Conservation (phyloP, 805 yeast genomes). For the Tetrapisispora iriomotensis region DNA sequence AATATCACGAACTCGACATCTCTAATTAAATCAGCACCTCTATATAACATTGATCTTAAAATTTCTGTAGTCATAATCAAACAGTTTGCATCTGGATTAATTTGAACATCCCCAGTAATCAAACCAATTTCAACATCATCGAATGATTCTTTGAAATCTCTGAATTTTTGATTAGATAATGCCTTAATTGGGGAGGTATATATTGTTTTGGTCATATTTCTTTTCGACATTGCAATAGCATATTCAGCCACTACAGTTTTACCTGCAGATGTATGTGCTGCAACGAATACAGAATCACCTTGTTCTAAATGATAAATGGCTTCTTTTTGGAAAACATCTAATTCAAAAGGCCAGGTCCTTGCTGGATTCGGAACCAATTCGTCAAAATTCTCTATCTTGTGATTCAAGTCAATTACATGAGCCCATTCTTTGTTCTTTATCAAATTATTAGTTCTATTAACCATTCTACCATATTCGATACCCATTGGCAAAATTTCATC, state of each 20-base stretch:
- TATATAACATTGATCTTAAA: constrained; percentile 84
- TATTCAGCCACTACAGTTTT: constrained; percentile 97
- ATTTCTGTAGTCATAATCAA: constrained; percentile 97
- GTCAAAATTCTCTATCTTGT: constrained; percentile 69
- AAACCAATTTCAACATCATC: constrained; percentile 83
- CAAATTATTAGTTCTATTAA: constrained; percentile 12
- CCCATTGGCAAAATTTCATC: constrained; percentile 44
- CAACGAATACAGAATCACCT: constrained; percentile 97
- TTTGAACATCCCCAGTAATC: constrained; percentile 95
- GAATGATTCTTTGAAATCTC: constrained; percentile 76
- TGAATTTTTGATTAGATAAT: constrained; percentile 76
- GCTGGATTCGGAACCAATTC: constrained; percentile 93
- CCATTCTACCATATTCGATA: constrained; percentile 37
- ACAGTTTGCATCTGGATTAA: constrained; percentile 93
- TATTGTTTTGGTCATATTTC: constrained; percentile 94
- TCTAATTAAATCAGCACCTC: constrained; percentile 93
- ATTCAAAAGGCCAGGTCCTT: constrained; percentile 85
- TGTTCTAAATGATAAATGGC: constrained; percentile 94
- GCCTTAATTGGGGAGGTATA: constrained; percentile 96
- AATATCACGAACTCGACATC: constrained; percentile 96
- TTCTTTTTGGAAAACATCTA: constrained; percentile 93
- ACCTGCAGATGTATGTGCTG: constrained; percentile 98
- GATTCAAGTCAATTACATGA: constrained; percentile 82
- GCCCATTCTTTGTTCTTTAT: constrained; percentile 70
- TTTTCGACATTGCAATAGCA: constrained; percentile 91